Percentiles rank a stretch among this genome's conserved stretches.
phyloP scores from a whole-genome alignment of 2,329 filamentous ascomycete species.

The Aspergillaceae sp. region DNA sequence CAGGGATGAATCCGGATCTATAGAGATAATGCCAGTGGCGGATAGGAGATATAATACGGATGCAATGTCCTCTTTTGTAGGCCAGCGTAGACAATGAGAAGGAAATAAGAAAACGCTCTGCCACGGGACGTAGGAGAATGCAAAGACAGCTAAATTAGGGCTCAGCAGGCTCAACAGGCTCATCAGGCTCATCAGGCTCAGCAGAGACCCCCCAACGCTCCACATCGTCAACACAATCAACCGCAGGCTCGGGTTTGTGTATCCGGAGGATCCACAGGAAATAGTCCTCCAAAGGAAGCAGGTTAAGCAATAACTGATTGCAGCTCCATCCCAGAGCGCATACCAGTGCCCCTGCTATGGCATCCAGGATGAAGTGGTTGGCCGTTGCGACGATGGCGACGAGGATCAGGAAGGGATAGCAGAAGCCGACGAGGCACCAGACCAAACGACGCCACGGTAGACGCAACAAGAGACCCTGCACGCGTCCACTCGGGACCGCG shows the following conservation, averaged over 20 bases:
- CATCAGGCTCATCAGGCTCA: too few species aligned
- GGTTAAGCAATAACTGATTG: conserved; percentile 50
- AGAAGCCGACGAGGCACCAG: conserved; percentile 47
- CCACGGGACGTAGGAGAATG: too few species aligned
- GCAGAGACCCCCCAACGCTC: too few species aligned
- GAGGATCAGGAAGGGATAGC: conserved; percentile 58
- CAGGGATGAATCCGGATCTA: too few species aligned
- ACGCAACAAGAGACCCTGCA: conserved; percentile 28
- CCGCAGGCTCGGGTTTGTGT: conserved; percentile 49
- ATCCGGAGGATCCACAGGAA: conserved; percentile 56
- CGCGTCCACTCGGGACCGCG: conserved; percentile 20
- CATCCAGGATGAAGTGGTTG: conserved; percentile 65
- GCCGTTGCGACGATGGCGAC: conserved; percentile 62
- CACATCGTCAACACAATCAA: conserved; percentile 9
- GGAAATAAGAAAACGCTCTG: too few species aligned
- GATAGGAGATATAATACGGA: too few species aligned
- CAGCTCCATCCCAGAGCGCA: conserved; percentile 56
- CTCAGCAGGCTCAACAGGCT: too few species aligned
- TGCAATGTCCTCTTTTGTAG: too few species aligned
- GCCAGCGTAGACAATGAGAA: too few species aligned
- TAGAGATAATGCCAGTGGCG: too few species aligned
- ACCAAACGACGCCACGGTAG: conserved; percentile 44
- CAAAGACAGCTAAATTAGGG: too few species aligned
- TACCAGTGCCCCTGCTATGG: conserved; percentile 58
- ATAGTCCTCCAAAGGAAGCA: conserved; percentile 59